Conservation (phyloP, 768 basidiomycete species). For the Neoboletus magnificus region DNA sequence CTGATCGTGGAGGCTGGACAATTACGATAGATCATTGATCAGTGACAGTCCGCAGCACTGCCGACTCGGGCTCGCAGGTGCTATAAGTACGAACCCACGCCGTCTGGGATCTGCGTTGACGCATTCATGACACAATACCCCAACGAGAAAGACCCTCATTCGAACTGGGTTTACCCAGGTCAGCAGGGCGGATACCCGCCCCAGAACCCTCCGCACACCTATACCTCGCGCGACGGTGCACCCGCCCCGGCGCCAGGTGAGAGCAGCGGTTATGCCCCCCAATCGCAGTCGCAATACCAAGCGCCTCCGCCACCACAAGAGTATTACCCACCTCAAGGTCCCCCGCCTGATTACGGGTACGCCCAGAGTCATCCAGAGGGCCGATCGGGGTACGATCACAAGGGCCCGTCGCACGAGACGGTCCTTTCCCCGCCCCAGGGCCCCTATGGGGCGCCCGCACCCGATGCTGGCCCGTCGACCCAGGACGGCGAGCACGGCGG, state of each 20-base stretch:
- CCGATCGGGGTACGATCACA: background rate
- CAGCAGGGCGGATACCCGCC: conserved; percentile 4
- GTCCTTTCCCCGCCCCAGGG: background rate
- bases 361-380: conserved; percentile 2
- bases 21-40: background rate
- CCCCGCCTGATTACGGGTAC: conserved; percentile 13
- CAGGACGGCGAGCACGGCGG: background rate
- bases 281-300: background rate
- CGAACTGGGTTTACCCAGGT: conserved; percentile 10
- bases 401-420: background rate
- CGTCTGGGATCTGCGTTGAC: background rate
- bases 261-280: background rate
- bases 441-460: background rate
- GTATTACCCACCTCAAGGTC: conserved; percentile 2
- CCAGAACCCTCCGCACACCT: background rate
- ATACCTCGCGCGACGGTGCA: conserved; percentile 11
- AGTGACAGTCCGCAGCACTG: background rate
- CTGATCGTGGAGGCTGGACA: background rate
- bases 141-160: conserved; percentile 23
- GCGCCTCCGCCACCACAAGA: conserved; percentile 2
- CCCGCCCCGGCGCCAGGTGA: background rate
- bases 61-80: background rate
- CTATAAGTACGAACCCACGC: background rate
- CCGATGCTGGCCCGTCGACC: background rate
- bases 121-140: conserved; percentile 22